Percentiles rank a stretch among this genome's conserved stretches.
Conservation (phyloP, 2,329 filamentous ascomycete species). For the Pseudovirgaria hyperparasitica region DNA sequence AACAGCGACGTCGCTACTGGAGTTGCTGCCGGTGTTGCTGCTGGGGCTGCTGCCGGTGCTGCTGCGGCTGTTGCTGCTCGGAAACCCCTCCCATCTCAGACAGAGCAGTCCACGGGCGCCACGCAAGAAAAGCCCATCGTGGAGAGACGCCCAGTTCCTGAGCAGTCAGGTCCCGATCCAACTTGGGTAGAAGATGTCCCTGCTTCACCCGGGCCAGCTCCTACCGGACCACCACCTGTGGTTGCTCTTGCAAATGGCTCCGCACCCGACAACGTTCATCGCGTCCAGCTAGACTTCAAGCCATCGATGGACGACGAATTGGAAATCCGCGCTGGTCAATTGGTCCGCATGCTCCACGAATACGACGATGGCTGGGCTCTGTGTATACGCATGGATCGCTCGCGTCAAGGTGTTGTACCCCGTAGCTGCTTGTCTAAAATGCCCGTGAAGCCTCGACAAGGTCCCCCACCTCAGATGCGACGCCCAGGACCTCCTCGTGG, state of each 20-base stretch:
- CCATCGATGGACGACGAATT: slow-evolving; percentile 90
- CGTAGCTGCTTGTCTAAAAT: slow-evolving; percentile 87
- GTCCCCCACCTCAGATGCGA: slow-evolving; percentile 25
- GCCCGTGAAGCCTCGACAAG: slow-evolving; percentile 71
- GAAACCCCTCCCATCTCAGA: too few species aligned
- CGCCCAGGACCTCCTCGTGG: slow-evolving; percentile 15
- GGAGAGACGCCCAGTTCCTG: too few species aligned
- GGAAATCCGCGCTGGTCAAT: slow-evolving; percentile 63
- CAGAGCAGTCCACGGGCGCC: slow-evolving; percentile 44
- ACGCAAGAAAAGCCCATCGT: slow-evolving; percentile 26
- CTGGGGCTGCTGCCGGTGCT: slow-evolving; percentile 24
- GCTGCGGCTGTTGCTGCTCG: slow-evolving; percentile 29
- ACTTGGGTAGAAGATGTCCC: slow-evolving; percentile 48
- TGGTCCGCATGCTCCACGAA: slow-evolving; percentile 83
- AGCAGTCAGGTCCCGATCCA: too few species aligned
- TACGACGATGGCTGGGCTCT: slow-evolving; percentile 99
- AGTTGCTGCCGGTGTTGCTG: slow-evolving; percentile 26
- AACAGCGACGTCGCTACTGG: slow-evolving; percentile 15
- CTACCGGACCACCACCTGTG: slow-evolving; percentile 24
- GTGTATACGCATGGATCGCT: slow-evolving; percentile 80
- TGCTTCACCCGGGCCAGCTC: slow-evolving; percentile 34
- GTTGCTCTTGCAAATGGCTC: slow-evolving; percentile 52
- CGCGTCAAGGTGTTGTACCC: slow-evolving; percentile 83
- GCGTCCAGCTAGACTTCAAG: slow-evolving; percentile 87
- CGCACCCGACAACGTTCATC: slow-evolving; percentile 57